phyloP scores from a whole-genome alignment of 2,329 filamentous ascomycete species.

The Alternaria consortialis region DNA sequence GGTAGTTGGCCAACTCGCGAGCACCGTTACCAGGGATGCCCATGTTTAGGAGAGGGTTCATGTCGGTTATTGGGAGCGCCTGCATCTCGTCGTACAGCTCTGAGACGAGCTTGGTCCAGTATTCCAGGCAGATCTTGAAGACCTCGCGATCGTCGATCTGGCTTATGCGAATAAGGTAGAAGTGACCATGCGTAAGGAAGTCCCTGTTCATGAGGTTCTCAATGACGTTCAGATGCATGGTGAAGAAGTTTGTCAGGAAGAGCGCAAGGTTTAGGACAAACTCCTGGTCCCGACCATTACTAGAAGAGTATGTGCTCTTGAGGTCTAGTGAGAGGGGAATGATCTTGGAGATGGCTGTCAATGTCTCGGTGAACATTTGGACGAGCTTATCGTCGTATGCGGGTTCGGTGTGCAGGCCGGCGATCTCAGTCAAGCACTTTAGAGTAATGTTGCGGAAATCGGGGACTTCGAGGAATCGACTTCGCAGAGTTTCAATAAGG shows the following conservation, averaged over 20 bases:
- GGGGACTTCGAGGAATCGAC: conserved; percentile 88
- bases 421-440: conserved; percentile 97
- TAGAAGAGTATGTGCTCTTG: conserved; percentile 88
- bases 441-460: conserved; percentile 97
- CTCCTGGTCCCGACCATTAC: conserved; percentile 93
- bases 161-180: conserved; percentile 97
- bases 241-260: conserved; percentile 97
- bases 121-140: conserved; percentile 99
- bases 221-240: conserved; percentile 89
- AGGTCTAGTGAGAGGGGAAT: conserved; percentile 91
- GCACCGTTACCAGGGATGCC: conserved; percentile 81
- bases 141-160: conserved; percentile 99
- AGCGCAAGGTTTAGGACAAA: conserved; percentile 97
- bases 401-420: conserved; percentile 84
- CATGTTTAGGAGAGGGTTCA: conserved; percentile 88
- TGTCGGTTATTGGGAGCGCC: conserved; percentile 87
- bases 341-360: conserved; percentile 91
- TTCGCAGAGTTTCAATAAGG: conserved; percentile 92
- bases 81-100: conserved; percentile 99
- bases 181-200: conserved; percentile 94
- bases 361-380: conserved; percentile 97
- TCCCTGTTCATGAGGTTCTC: conserved; percentile 96
- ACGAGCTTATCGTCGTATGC: conserved; percentile 95
- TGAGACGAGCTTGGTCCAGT: conserved; percentile 98
- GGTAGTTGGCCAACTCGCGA: conserved; percentile 89